These are phyloP conservation scores for Hypoxylon trugodes DNA, from an alignment of 495 filamentous ascomycete genomes.

Conservation along the genomic window DNA sequence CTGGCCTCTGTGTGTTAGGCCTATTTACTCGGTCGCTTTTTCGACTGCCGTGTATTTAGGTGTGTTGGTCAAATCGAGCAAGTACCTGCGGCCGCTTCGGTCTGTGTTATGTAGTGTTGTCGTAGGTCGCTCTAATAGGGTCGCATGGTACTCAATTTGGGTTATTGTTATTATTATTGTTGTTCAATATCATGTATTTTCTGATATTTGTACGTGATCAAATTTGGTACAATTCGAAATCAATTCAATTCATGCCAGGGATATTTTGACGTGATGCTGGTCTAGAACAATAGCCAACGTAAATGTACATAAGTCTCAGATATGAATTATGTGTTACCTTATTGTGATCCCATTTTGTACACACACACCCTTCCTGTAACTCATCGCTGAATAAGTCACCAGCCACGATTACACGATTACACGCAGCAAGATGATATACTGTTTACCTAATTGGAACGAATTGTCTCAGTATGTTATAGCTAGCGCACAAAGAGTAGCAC, in stretches of 20 bases:
- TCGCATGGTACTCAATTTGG: conserved; percentile 24
- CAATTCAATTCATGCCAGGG: conserved; percentile 31
- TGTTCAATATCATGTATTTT: conserved; percentile 20
- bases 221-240: no score
- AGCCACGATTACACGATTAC: conserved; percentile 38
- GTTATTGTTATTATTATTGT: conserved; percentile 24
- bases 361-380: conserved; percentile 5
- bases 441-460: conserved; percentile 26
- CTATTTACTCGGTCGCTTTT: not conserved
- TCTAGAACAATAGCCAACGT: conserved; percentile 27
- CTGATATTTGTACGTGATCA: no score
- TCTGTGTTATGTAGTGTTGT: conserved; percentile 4
- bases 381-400: conserved; percentile 19
- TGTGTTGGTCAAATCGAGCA: no score
- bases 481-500: not conserved
- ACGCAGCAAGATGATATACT: conserved; percentile 29
- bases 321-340: conserved; percentile 9
- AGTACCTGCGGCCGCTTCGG: conserved; percentile 13
- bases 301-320: conserved; percentile 23
- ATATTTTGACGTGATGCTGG: conserved; percentile 31
- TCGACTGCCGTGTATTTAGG: not conserved
- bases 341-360: conserved; percentile 9
- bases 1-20: not conserved
- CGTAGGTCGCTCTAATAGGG: conserved; percentile 21
- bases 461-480: conserved; percentile 7